Percentiles rank a stretch among this genome's conserved stretches.
These are phyloP conservation scores for Peniophora sp. DNA, from an alignment of 1,284 basidiomycete species.

Conservation along the genomic window DNA sequence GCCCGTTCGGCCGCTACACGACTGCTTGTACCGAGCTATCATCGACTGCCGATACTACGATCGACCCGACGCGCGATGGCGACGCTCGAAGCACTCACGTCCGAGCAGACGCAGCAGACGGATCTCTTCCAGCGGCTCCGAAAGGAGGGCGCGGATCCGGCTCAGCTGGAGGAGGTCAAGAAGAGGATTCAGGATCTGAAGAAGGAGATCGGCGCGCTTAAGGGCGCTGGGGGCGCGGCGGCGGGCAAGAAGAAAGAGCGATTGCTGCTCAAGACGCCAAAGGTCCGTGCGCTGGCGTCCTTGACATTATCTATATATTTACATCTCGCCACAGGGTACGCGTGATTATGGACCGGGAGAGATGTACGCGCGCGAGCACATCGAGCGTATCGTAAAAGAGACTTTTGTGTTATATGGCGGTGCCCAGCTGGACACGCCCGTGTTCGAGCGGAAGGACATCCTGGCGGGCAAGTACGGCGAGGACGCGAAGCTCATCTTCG, in stretches of 20 bases:
- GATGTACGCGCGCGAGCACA: slow-evolving; percentile 86
- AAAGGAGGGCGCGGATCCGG: slow-evolving; percentile 40
- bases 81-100: slow-evolving; percentile 29
- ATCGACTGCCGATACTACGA: slow-evolving; percentile 8
- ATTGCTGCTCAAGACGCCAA: slow-evolving; percentile 74
- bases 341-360: slow-evolving; percentile 94
- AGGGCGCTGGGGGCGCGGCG: slow-evolving; percentile 28
- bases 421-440: slow-evolving; percentile 92
- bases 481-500: slow-evolving; percentile 97
- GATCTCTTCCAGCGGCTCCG: slow-evolving; percentile 52
- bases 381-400: slow-evolving; percentile 85
- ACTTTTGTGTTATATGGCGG: slow-evolving; percentile 89
- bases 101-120: slow-evolving; percentile 47
- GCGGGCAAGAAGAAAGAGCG: slow-evolving; percentile 55
- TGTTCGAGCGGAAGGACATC: slow-evolving; percentile 96
- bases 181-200: slow-evolving; percentile 67
- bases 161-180: slow-evolving; percentile 52
- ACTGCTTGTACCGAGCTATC: slow-evolving; percentile 4
- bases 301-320: slow-evolving; percentile 9
- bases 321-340: slow-evolving; percentile 63
- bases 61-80: slow-evolving; percentile 21
- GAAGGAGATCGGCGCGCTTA: slow-evolving; percentile 41
- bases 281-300: slow-evolving; percentile 39
- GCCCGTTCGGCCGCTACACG: background rate
- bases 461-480: slow-evolving; percentile 96